These are phyloP conservation scores for Spergularia azorica DNA, from an alignment of 179 eudicot species.

Conservation along the genomic window DNA sequence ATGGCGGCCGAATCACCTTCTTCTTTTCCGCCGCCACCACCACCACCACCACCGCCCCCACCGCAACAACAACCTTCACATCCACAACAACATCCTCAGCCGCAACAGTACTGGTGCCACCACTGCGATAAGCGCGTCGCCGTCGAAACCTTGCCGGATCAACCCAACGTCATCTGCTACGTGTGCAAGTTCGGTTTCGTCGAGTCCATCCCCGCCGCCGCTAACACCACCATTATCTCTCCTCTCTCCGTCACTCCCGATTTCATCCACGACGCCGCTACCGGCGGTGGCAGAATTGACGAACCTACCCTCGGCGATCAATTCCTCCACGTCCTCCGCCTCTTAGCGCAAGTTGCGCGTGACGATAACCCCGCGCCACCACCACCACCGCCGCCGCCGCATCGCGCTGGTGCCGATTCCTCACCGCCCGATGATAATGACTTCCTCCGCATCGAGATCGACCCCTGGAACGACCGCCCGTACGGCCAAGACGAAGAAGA, in stretches of 20 bases:
- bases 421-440: constrained; percentile 48
- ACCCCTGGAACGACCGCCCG: constrained; percentile 41
- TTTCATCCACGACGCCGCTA: constrained; percentile 20
- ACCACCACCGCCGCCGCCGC: constrained; percentile 14
- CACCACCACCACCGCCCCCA: constrained; percentile 39
- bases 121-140: constrained; percentile 79
- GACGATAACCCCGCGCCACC: constrained; percentile 59
- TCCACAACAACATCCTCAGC: neutral
- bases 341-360: constrained; percentile 68
- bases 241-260: constrained; percentile 21
- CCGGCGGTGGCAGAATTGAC: constrained; percentile 30
- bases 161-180: constrained; percentile 55
- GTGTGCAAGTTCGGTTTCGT: constrained; percentile 84
- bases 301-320: constrained; percentile 48
- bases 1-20: constrained; percentile 17
- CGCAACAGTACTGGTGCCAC: constrained; percentile 78
- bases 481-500: constrained; percentile 21
- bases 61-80: neutral
- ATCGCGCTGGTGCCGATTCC: constrained; percentile 21
- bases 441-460: constrained; percentile 64
- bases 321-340: constrained; percentile 69
- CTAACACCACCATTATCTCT: too few species aligned
- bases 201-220: constrained; percentile 41
- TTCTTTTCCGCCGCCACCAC: constrained; percentile 25
- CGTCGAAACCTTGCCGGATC: constrained; percentile 51